A percentile compares a stretch with the other conserved stretches of the same genome.
Conservation (phyloP, 2,329 filamentous ascomycete species). For the Camillea tinctor region DNA sequence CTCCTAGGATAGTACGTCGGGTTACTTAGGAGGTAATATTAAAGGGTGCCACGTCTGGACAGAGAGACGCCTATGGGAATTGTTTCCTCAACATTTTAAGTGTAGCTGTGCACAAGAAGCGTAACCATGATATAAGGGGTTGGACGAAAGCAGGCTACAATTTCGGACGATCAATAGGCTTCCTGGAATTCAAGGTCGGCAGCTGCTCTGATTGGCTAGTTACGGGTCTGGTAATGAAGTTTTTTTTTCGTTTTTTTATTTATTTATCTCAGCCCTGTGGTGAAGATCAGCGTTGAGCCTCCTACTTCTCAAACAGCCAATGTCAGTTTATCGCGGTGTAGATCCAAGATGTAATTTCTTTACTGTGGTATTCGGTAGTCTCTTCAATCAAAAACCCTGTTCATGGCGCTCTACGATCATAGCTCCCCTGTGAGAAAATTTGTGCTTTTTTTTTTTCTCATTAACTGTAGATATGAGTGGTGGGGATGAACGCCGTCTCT, state of each 20-base stretch:
- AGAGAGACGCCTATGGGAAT: too few species aligned
- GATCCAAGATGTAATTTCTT: neutral
- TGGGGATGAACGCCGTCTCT: neutral
- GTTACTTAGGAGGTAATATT: neutral
- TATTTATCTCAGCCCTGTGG: neutral
- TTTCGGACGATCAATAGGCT: too few species aligned
- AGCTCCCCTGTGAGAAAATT: neutral
- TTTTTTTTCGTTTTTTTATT: neutral
- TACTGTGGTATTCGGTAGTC: neutral
- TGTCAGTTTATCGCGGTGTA: neutral
- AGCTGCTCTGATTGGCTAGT: neutral
- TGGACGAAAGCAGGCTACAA: too few species aligned
- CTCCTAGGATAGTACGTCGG: neutral
- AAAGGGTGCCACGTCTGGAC: neutral
- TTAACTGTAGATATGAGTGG: neutral
- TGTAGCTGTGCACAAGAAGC: too few species aligned
- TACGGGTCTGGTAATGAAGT: neutral
- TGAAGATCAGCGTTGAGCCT: neutral
- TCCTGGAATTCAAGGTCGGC: neutral
- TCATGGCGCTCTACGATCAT: neutral
- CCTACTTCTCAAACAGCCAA: neutral
- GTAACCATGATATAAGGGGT: too few species aligned
- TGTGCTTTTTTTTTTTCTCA: neutral
- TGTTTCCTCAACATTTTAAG: too few species aligned
- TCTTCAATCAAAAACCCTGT: neutral